Evolutionary conservation across 768 basidiomycete genomes (phyloP), one percentile per base, ranked within the genome.

Genomic region (Mycena belliarum): DNA sequence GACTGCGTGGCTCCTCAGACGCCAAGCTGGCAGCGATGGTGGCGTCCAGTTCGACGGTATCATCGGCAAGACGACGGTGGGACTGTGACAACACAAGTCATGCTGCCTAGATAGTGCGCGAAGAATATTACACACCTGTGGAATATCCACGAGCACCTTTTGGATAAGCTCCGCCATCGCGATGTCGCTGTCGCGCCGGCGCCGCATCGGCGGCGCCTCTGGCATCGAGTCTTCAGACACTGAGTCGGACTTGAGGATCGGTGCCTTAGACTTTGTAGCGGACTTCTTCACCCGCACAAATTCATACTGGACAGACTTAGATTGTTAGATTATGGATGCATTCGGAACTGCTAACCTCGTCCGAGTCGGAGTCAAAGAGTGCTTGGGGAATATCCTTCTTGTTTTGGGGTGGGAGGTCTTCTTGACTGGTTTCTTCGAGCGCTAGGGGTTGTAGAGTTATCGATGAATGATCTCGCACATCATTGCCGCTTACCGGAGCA

Each of bases 181-280:
- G 45, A 35, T 29, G 40, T 51, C 68, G 63, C 50, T 42, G 18
- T 26, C 29, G 40, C 38, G 40, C 29, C 29, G 29, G 12, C 7
- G 29, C 12, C 40, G 40, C n/a, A 15, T 2, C 24, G 9, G 7
- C 6, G 50, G 50, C 18, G 50, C 50, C 1, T 51, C 50, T 4
- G 50, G 41, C 50, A 51, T 51, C 21, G 50, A 51, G 40, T 51
- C 40, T 4, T 51, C 50, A 1, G 50, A 41, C n/a, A 16, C 40
- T 1, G 50, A 51, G 12, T 51, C 40, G 20, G 23, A 24, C 15
- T 18, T 14, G n/a, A 26, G 6, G 38, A 28, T 29, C n/a, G 25
- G 50, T 16, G 50, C 38, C 50, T 51, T 51, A 14, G 33, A 11
- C 32, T 40, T 41, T 5, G n/a, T 15, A 21, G 29, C 12, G 14